Conservation (phyloP, 1,284 basidiomycete species). For the Microbotryomycetes sp. region DNA sequence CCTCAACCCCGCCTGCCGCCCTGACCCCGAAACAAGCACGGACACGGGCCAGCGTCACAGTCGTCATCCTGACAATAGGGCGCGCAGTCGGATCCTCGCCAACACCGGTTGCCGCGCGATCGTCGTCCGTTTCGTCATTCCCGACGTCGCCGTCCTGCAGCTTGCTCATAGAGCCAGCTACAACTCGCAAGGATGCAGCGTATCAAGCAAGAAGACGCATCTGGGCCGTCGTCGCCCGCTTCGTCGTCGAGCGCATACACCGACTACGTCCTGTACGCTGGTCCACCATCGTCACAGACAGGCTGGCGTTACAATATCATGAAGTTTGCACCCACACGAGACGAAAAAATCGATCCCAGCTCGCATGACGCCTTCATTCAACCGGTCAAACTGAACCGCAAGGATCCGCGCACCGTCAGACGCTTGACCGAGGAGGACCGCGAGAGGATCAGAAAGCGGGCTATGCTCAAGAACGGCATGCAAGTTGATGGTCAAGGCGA, state of each 20-base stretch:
- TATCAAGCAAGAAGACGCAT: not conserved
- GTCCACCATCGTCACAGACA: conserved; percentile 4
- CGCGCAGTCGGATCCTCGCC: no score
- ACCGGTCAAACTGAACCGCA: conserved; percentile 76
- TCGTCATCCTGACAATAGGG: no score
- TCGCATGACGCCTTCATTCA: conserved; percentile 16
- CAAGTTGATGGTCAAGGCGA: conserved; percentile 35
- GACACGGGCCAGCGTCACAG: no score
- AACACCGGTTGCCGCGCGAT: no score
- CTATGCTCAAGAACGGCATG: conserved; percentile 56
- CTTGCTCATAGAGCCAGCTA: no score
- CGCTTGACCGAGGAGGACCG: conserved; percentile 41
- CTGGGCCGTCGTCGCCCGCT: conserved; percentile 2
- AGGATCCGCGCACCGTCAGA: conserved; percentile 52
- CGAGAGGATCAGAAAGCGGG: conserved; percentile 41
- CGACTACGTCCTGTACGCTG: conserved; percentile 27
- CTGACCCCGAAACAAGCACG: no score
- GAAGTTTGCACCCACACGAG: conserved; percentile 28
- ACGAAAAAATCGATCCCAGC: conserved; percentile 22
- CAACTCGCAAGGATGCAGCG: not conserved
- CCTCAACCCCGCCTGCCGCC: no score
- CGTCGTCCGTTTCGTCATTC: no score
- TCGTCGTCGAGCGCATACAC: conserved; percentile 12
- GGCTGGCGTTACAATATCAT: conserved; percentile 35
- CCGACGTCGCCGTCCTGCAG: no score